phyloP scores from a whole-genome alignment of 1,139 yeast species.

The Lodderomyces orthopsilosis region DNA sequence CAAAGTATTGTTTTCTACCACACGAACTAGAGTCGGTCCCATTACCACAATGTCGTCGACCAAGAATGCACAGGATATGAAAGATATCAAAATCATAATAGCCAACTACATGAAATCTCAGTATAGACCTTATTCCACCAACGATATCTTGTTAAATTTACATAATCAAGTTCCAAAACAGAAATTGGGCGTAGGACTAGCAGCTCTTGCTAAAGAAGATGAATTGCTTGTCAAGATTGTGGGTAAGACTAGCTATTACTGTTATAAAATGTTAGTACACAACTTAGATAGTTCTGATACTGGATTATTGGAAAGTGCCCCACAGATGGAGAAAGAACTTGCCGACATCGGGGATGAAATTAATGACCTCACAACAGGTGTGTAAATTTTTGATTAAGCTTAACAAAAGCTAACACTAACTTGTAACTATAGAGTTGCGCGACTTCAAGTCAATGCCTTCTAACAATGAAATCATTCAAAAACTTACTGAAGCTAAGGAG shows the following conservation, averaged over 20 bases:
- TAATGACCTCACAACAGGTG: not conserved
- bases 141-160: slow-evolving; percentile 35
- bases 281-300: not conserved
- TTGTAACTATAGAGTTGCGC: slow-evolving; percentile 3
- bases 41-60: not conserved
- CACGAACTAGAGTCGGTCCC: no score
- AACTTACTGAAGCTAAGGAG: not conserved
- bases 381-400: not conserved
- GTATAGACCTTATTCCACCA: slow-evolving; percentile 38
- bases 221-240: slow-evolving; percentile 28
- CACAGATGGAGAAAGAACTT: not conserved
- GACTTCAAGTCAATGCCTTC: slow-evolving; percentile 10
- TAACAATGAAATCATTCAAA: slow-evolving; percentile 5
- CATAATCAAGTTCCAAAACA: slow-evolving; percentile 30
- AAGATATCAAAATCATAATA: slow-evolving; percentile 7
- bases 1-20: no score
- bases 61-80: not conserved
- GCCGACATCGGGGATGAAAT: not conserved
- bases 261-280: slow-evolving; percentile 20
- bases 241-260: slow-evolving; percentile 35
- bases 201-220: slow-evolving; percentile 21
- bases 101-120: slow-evolving; percentile 28
- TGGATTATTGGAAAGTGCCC: not conserved
- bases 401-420: not conserved
- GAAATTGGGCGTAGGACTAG: slow-evolving; percentile 25